phyloP scores from a whole-genome alignment of 2,329 filamentous ascomycete species.

The Sporothrix inflata region DNA sequence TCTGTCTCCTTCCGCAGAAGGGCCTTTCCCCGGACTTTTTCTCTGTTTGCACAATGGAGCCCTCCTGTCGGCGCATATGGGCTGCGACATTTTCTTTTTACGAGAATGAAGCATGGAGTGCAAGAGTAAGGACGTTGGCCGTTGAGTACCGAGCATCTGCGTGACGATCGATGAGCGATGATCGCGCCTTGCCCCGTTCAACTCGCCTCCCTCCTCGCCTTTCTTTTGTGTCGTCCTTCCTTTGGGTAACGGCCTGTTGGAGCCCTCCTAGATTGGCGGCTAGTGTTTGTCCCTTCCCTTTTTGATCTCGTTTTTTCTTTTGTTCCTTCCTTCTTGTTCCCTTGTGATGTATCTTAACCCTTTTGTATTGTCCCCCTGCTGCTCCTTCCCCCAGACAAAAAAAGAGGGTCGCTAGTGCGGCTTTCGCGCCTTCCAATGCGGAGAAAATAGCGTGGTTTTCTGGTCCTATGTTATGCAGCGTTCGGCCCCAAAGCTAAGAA shows the following conservation, averaged over 20 bases:
- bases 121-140: not conserved
- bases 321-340: not conserved
- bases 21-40: conserved; percentile 6
- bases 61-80: not conserved
- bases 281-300: not conserved
- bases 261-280: not conserved
- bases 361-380: not conserved
- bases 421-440: conserved; percentile 19
- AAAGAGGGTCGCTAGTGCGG: conserved; percentile 20
- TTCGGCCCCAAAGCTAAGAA: conserved; percentile 9
- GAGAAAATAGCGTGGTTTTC: conserved; percentile 25
- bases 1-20: not conserved
- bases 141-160: not conserved
- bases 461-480: not conserved
- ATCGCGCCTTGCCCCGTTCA: not conserved
- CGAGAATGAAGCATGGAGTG: too few relatives aligned
- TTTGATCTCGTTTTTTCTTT: not conserved
- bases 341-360: not conserved
- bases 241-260: not conserved
- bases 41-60: not conserved
- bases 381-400: not conserved
- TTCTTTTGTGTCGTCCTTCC: not conserved
- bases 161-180: not conserved
- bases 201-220: not conserved
- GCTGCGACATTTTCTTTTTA: not conserved